Conservation (phyloP, 179 eudicot genomes). For the Silene vulgaris region DNA sequence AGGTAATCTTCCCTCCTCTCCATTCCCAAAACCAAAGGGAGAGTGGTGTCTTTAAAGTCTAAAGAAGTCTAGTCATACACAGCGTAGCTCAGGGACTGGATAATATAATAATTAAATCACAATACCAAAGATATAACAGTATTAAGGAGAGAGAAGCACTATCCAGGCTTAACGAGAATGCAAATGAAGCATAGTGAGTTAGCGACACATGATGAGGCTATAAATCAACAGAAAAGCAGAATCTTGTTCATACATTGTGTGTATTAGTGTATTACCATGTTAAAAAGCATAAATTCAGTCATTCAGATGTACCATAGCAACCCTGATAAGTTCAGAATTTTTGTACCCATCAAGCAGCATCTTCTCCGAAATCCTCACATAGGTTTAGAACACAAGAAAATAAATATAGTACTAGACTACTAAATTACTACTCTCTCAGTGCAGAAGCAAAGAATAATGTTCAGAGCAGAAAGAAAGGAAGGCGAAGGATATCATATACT, state of each 20-base stretch:
- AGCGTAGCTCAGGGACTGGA: neutral
- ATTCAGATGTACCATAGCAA: neutral
- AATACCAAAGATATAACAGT: neutral
- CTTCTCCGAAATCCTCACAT: slow-evolving; percentile 4
- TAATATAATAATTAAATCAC: neutral
- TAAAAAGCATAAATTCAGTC: neutral
- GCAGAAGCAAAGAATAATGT: slow-evolving; percentile 12
- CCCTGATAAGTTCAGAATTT: neutral
- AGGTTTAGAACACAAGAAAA: slow-evolving; percentile 4
- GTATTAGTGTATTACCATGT: neutral
- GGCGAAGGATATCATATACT: neutral
- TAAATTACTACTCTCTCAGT: neutral
- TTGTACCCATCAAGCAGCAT: slow-evolving; percentile 1
- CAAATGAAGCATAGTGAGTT: neutral
- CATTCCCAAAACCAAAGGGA: neutral
- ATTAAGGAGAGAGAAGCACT: neutral
- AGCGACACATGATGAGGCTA: neutral
- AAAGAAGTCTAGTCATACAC: neutral
- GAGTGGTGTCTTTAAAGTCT: neutral
- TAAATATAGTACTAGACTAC: neutral
- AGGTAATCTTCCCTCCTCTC: neutral
- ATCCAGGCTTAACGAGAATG: neutral
- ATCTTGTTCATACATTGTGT: neutral
- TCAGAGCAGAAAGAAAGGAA: neutral
- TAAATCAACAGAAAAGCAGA: neutral